Base-by-base conservation (phyloP, 2,329 filamentous ascomycete species). In the Aspergillus luchuensis region DNA sequence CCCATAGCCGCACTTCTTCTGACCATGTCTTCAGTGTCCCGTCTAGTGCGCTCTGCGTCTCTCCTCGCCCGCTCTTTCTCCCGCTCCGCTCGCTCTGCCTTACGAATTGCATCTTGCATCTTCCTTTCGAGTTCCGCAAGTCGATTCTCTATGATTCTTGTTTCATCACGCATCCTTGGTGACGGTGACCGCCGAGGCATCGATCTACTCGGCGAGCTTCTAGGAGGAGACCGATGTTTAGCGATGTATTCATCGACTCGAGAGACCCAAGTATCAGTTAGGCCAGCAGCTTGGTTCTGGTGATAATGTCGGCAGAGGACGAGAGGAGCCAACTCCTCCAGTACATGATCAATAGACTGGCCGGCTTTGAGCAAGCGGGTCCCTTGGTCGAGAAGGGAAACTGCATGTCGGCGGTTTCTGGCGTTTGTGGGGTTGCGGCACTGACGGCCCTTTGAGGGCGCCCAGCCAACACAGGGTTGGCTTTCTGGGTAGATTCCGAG, bases 241-340 rank as follows among this genome's bases (percentile, higher is more conserved):
- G 6, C 25, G 7, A 50, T 10, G 8, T 33, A 50, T 4, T 4
- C 5, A 10, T 28, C 17, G 15, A 50, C 47, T 7, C 11, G 25
- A 11, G 15, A 17, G 25, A 17, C 28, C 47, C 47, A 50, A 5
- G 2, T 10, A 11, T 19, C 7, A 10, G 15, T 28, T 15, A 50
- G 11, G 17, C 10, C 7, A 2, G 3, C 23, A 19, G 47, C 47
- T 17, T 50, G 38, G 3, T 25, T 25, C 36, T 71, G 67, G 48
- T 71, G 69, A 3, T 45, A 62, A 2, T 48, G 33, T 21, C 10
- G 64, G 53, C 70, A 72, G 28, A 72, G 47, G 8, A 67, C 65
- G 33, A 63, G 33, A 23, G 67, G 66, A n/a, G 69, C 69, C 7
- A 72, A 28, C 13, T 67, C 48, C 36, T 66, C 49, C 0, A 72